Evolutionary conservation across 192 early-diverging fungal species (phyloP), one percentile per base, ranked within the genome.

Genomic region (Backusella liffmaniae): DNA sequence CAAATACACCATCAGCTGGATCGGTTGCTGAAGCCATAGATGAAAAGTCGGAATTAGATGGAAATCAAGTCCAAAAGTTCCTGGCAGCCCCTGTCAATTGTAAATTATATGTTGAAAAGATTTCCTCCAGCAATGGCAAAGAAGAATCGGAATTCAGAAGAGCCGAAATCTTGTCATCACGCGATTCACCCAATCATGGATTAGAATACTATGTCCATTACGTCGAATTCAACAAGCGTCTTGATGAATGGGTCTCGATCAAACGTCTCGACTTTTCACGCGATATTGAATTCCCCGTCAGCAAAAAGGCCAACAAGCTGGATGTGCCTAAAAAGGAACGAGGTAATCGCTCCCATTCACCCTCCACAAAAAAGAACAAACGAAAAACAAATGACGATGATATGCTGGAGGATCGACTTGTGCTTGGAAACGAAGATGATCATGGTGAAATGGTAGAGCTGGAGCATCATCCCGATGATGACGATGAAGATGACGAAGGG

Each of bases 151-250:
- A 92, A 71, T 92, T 88, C 80, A 91, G 93, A 15, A 88, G 90
- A 70, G 97, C 95, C 12, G 97, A 98, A 73, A 88, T 98, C 8
- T 85, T 98, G 9, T 95, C 93, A 3, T 90, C 92, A 51, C 90
- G 93, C 23, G 84, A 84, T 46, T 79, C 84, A 23, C 73, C 82
- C 70, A 82, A 84, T 41, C 66, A 88, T 74, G 72, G 84, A 70
- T 72, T 87, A 41, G 90, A 96, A 86, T 97, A 94, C 78, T 99
- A 99, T 82, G 96, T 99, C 16, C 98, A 99, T 81, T 97, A 96
- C 77, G 90, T 96, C 5, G 92, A 95, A 70, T 98, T 94, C 86
- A 99, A 99, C 89, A 99, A 99, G 82, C 94, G 98, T 21, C 85
- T 99, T 67, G 98, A 99, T 86, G 96, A 98, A 80, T 98, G 97